A percentile compares a stretch with the other conserved stretches of the same genome.
These are phyloP conservation scores for Nannizzia gypsea DNA, from an alignment of 2,329 filamentous ascomycete genomes.

Conservation along the genomic window DNA sequence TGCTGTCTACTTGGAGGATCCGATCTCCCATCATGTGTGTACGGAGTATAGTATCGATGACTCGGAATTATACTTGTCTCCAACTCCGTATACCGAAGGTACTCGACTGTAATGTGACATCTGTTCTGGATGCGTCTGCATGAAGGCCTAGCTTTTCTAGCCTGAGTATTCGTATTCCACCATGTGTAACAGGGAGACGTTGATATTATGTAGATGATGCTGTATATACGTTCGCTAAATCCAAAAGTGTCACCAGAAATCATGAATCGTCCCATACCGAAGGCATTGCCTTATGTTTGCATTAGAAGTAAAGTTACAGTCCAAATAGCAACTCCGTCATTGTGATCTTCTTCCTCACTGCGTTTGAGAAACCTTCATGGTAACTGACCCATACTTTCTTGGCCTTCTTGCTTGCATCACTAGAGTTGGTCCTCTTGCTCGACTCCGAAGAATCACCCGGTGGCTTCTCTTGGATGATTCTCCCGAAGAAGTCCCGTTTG, in stretches of 20 bases:
- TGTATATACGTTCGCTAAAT: background rate
- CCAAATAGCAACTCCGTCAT: constrained; percentile 60
- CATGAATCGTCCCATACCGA: background rate
- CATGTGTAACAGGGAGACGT: background rate
- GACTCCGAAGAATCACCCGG: constrained; percentile 15
- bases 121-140: background rate
- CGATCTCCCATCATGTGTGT: too few relatives aligned
- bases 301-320: constrained; percentile 16
- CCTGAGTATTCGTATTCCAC: background rate
- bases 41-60: too few relatives aligned
- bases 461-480: constrained; percentile 42
- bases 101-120: background rate
- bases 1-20: too few relatives aligned
- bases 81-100: too few relatives aligned
- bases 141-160: background rate
- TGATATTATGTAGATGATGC: background rate
- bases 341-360: constrained; percentile 76
- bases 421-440: background rate
- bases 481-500: constrained; percentile 78
- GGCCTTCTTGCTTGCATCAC: constrained; percentile 28
- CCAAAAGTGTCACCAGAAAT: background rate
- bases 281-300: background rate
- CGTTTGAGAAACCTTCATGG: constrained; percentile 85
- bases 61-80: too few relatives aligned
- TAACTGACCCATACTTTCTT: constrained; percentile 74